Evolutionary conservation across 2,329 filamentous ascomycete genomes (phyloP), one percentile per base, ranked within the genome.

Genomic region (Arthroderma sp.): DNA sequence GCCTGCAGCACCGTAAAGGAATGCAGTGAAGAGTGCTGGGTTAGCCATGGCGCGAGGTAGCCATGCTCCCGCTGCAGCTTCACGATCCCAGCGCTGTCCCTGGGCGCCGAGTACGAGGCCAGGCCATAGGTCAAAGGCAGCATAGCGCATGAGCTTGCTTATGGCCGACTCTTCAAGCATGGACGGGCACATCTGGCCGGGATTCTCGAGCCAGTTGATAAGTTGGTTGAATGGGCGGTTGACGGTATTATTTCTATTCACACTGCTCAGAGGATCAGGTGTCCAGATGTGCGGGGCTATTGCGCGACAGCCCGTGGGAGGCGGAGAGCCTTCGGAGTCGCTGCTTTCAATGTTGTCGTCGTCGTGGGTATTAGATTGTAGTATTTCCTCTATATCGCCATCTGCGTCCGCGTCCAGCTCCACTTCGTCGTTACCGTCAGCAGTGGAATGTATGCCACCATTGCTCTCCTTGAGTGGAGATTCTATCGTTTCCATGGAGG

Each of bases 81-180:
- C 56, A 31, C 58, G 57, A 19, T 53, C 57, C 61, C 61, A 63
- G 55, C 57, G 54, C 25, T 57, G 52, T 31, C 60, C 58, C 11
- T 37, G 38, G 2, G 61, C 60, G 8, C 61, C 60, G 4, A 60
- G 55, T 0, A 60, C 60, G 5, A 63, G 58, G 6, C 61, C 61
- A 6, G 61, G 61, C 61, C 61, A 63, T n/a, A 63, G 61, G 13
- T 63, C 60, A 56, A 58, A 60, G 15, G 51, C 55, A 51, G 61
- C 61, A 52, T 63, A 63, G 28, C 58, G 56, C 61, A 63, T 59
- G 35, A 63, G 38, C 54, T 61, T 63, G 54, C 60, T 61, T 31
- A 63, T 59, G 2, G 58, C 51, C 13, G 60, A 60, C 17, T 59
- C 57, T 2, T 57, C 60, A 25, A 63, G 39, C 56, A 61, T 61